Evolutionary conservation across 2,329 filamentous ascomycete species (phyloP), one percentile per base, ranked within the genome.

Genomic region (Penicillium sclerotiorum): DNA sequence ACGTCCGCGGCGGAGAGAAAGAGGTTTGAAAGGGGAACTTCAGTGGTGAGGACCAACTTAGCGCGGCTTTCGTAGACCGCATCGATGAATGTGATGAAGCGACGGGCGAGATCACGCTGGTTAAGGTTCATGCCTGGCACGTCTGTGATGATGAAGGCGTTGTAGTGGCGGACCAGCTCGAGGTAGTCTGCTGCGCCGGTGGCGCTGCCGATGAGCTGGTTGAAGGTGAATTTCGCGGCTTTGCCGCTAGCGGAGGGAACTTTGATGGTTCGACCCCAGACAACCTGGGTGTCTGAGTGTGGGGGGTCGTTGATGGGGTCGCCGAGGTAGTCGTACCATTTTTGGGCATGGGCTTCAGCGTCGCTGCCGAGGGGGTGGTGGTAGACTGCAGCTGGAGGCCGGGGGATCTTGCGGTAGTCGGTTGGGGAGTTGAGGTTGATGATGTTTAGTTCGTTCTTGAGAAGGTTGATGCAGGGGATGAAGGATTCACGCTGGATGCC

Each of bases 71-170:
- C 94, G 67, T 99, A 99, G 4, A 96, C 87, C 5, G 94, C 93
- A 68, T 99, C 94, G 58, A 99, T 90, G 62, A 99, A 96, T 0
- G 93, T 99, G 69, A 99, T 99, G 72, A 99, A 96, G 5, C 94
- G 82, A 11, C 94, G 79, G 0, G 94, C 94, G 32, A 96, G 80
- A 73, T 99, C 94, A 17, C 94, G 84, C 65, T 91, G 85, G 47
- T 84, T 84, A 58, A 90, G 83, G 33, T 87, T 94, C 94, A 99
- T 97, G 5, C 87, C 89, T 0, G 94, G 94, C 1, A 97, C 86
- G 44, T 92, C 88, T 0, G 91, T 96, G 8, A 99, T 83, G 57
- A 99, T 84, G 65, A 99, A 97, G 1, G 92, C 86, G 53, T 96
- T 88, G 71, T 97, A 99, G 59, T 87, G 87, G 49, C 90, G 83